Evolutionary conservation across 2,329 filamentous ascomycete species (phyloP).

Genomic region (Aaosphaeria pasadenensis): DNA sequence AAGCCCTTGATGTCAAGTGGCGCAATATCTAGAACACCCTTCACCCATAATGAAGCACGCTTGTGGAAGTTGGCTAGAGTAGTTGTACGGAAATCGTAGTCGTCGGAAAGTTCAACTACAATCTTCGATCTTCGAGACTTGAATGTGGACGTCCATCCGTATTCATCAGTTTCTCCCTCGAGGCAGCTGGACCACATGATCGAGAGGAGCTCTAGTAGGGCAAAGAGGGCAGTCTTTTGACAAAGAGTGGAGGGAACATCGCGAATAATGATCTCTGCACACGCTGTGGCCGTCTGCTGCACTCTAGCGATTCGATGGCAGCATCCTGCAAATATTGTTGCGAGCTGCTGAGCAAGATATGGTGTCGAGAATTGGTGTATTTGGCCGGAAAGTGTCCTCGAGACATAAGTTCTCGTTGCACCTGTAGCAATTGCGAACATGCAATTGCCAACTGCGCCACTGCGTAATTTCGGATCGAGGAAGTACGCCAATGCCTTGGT

Average conservation of each 20-base stretch:
- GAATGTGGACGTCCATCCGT: constrained; percentile 80
- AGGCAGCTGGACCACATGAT: constrained; percentile 95
- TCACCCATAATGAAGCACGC: constrained; percentile 78
- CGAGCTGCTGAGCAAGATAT: constrained; percentile 85
- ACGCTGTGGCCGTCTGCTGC: constrained; percentile 78
- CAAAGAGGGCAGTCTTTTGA: constrained; percentile 86
- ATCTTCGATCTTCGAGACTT: constrained; percentile 75
- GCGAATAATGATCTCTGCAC: constrained; percentile 80
- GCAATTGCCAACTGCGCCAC: constrained; percentile 58
- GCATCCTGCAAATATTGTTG: constrained; percentile 79
- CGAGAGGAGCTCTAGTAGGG: constrained; percentile 84
- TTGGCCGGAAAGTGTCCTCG: constrained; percentile 67
- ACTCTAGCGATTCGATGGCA: constrained; percentile 92
- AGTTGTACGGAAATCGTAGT: constrained; percentile 75
- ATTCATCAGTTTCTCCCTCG: constrained; percentile 91
- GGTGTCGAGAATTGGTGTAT: constrained; percentile 83
- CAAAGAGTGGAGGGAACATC: constrained; percentile 88
- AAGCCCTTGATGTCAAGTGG: constrained; percentile 93
- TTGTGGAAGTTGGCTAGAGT: constrained; percentile 78
- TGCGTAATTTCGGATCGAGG: constrained; percentile 78
- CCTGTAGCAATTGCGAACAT: constrained; percentile 63
- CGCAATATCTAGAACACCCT: constrained; percentile 74
- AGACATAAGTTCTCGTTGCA: constrained; percentile 76
- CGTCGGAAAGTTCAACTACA: constrained; percentile 86
- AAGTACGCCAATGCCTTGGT: constrained; percentile 90